phyloP scores from a whole-genome alignment of 257 asterid genomes.

The Cruciata laevipes region DNA sequence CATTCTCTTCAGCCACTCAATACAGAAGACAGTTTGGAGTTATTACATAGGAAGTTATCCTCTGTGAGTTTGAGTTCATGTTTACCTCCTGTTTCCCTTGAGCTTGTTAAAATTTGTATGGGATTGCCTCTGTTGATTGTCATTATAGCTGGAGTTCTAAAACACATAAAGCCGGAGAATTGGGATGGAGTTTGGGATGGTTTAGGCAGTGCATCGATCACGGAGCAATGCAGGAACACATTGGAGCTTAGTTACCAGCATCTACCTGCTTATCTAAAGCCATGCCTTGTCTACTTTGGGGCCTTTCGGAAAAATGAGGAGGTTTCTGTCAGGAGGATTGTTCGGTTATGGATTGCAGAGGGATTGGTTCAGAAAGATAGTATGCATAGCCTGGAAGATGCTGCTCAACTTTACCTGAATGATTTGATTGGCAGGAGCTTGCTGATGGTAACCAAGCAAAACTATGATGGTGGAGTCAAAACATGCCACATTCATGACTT shows the following conservation, averaged over 20 bases:
- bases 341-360: background rate
- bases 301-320: background rate
- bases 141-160: background rate
- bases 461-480: background rate
- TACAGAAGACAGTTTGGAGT: background rate
- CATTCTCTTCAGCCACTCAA: background rate
- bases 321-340: constrained; percentile 1
- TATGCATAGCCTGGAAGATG: background rate
- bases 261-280: background rate
- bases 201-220: background rate
- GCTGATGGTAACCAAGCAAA: background rate
- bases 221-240: background rate
- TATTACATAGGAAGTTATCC: background rate
- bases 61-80: background rate
- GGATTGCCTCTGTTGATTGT: constrained; percentile 2
- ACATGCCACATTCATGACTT: background rate
- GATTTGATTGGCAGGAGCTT: background rate
- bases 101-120: background rate
- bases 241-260: background rate
- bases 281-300: background rate
- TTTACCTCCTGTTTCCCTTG: background rate
- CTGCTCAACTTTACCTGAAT: background rate
- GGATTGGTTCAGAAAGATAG: background rate
- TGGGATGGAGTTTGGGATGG: background rate
- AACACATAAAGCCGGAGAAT: background rate